These are phyloP conservation scores for Colletotrichum magnum DNA, from an alignment of 2,329 filamentous ascomycete species.

Conservation along the genomic window DNA sequence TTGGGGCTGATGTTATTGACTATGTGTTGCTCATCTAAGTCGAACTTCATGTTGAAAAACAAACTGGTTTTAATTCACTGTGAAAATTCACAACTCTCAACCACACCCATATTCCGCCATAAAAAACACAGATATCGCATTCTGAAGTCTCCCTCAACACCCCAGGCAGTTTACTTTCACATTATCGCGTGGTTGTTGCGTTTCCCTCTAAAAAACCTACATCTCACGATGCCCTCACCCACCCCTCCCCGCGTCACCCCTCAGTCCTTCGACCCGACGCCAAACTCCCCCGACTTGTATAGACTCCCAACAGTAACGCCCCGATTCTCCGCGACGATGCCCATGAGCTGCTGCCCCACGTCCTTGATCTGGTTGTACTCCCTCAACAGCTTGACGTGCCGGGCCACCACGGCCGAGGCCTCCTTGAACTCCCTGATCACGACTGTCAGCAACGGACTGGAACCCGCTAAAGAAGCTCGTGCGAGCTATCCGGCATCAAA, in stretches of 20 bases:
- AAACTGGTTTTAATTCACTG: too few relatives aligned
- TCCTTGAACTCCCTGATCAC: conserved; percentile 21
- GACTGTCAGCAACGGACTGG: neutral
- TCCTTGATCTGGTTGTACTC: conserved; percentile 57
- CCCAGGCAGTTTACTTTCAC: too few relatives aligned
- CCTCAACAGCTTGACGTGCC: conserved; percentile 43
- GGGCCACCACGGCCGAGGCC: conserved; percentile 25
- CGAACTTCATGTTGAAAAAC: too few relatives aligned
- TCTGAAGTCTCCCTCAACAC: too few relatives aligned
- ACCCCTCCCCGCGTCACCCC: too few relatives aligned
- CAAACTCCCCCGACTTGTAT: conserved; percentile 49
- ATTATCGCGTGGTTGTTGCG: neutral
- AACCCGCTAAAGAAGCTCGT: too few relatives aligned
- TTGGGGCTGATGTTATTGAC: too few relatives aligned
- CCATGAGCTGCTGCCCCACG: conserved; percentile 55
- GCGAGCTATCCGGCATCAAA: neutral
- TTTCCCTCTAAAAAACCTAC: fast-evolving
- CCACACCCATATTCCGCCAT: too few relatives aligned
- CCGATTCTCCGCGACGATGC: conserved; percentile 53
- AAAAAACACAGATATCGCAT: too few relatives aligned
- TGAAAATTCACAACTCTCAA: too few relatives aligned
- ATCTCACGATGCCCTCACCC: neutral
- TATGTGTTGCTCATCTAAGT: fast-evolving
- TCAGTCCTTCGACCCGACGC: conserved; percentile 47
- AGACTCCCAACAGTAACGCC: conserved; percentile 49